A percentile compares a stretch with the other conserved stretches of the same genome.
Evolutionary conservation across 1,284 basidiomycete genomes (phyloP).

Genomic region (Abortiporus biennis): DNA sequence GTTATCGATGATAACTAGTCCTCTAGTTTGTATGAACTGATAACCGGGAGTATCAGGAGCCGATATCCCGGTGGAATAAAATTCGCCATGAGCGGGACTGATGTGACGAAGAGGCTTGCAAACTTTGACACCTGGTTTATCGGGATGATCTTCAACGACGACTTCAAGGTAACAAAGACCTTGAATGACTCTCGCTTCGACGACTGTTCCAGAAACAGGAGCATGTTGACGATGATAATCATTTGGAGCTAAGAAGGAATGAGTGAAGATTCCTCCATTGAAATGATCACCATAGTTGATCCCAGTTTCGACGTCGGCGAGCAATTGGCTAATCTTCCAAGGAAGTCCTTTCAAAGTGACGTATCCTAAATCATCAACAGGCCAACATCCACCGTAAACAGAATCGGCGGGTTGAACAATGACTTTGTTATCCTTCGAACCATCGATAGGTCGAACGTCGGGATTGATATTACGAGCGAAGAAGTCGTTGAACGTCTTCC

Average conservation of each 20-base stretch:
- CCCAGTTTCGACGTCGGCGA: constrained; percentile 28
- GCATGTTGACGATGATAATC: constrained; percentile 41
- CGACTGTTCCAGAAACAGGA: constrained; percentile 33
- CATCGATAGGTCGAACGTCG: constrained; percentile 32
- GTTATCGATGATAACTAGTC: constrained; percentile 36
- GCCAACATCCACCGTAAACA: constrained; percentile 15
- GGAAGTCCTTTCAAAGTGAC: constrained; percentile 43
- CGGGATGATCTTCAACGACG: constrained; percentile 9
- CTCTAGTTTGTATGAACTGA: constrained; percentile 26
- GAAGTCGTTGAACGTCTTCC: constrained; percentile 48
- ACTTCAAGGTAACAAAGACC: constrained; percentile 34
- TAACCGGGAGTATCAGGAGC: constrained; percentile 18
- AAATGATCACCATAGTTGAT: constrained; percentile 21
- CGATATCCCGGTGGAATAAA: constrained; percentile 5
- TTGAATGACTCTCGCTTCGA: constrained; percentile 27
- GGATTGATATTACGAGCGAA: constrained; percentile 39
- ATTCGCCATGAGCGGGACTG: constrained; percentile 4
- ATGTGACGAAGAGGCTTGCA: constrained; percentile 13
- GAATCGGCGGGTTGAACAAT: constrained; percentile 25
- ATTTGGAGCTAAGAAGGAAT: constrained; percentile 36
- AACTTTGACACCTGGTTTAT: constrained; percentile 11
- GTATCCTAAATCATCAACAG: constrained; percentile 23
- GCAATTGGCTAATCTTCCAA: constrained; percentile 37
- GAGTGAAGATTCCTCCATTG: constrained; percentile 36
- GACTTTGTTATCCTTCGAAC: constrained; percentile 29